Base-by-base conservation (phyloP, 768 basidiomycete genomes). In the Hericium erinaceus region DNA sequence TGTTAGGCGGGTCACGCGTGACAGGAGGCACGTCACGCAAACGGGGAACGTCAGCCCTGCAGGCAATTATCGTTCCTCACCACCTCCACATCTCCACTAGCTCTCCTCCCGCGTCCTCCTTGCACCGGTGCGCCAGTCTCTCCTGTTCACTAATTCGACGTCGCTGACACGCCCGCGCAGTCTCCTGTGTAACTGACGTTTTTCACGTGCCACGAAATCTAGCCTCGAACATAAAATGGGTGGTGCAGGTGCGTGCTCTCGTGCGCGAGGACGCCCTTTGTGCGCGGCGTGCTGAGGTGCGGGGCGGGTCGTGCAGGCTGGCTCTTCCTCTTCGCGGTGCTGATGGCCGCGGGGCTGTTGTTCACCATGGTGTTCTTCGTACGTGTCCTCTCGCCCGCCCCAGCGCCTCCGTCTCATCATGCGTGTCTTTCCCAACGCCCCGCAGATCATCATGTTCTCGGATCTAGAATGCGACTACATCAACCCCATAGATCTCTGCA, bases 321-420 rank as follows among this genome's bases (percentile, higher is more conserved):
- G 95, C 74, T 99, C 62, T 99, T 97, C 77, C 82, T 98, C 65
- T 94, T 98, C 70, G 83, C 92, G 69, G 95, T 98, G 70, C 85
- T 98, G 56, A 85, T 92, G 84, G 89, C 94, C 64, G 95, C 95
- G 18, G 93, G 87, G 38, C 78, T 98, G 59, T 77, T 99, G 59
- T 99, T 99, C 77, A 97, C 94, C 65, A 94, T 94, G 89, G 97
- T 99, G 70, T 99, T 98, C 80, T 99, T 97, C 74, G 95, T 98
- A 67, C 73, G 92, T 87, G 9, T 16, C 39, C 38, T 59, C 16
- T 12, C 26, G 40, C 28, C 16, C 49, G 48, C 22, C 15, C 16
- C 46, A 33, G 33, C 33, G 33, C 33, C 33, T 33, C 12, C 9
- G 33, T 10, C 33, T 33, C 24, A 26, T 52, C 28, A 33, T 18